Evolutionary conservation across 2,329 filamentous ascomycete genomes (phyloP).

Genomic region (Akanthomyces lecanii): DNA sequence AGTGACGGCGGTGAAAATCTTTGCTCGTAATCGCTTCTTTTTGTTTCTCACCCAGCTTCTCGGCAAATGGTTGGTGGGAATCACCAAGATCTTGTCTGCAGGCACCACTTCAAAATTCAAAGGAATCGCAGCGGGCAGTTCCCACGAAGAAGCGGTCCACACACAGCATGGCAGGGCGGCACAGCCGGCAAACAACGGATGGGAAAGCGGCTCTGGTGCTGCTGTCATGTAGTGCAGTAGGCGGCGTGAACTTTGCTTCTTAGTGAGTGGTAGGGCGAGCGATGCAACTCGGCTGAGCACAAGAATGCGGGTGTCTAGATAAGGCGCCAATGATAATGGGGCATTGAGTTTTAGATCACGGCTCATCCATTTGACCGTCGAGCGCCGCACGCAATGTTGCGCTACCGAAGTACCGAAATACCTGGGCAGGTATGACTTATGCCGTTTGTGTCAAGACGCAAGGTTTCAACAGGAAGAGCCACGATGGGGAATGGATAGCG

Average conservation of each 20-base stretch:
- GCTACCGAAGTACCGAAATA: neutral
- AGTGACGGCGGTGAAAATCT: neutral
- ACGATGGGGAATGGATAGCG: neutral
- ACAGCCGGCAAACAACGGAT: slow-evolving; percentile 1
- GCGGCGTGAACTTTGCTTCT: slow-evolving; percentile 5
- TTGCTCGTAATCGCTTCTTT: neutral
- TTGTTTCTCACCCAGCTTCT: neutral
- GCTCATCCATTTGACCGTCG: neutral
- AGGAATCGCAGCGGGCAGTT: neutral
- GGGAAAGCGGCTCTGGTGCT: slow-evolving; percentile 2
- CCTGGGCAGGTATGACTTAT: neutral
- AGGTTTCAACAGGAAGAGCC: neutral
- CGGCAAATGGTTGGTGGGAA: neutral
- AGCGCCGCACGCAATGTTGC: neutral
- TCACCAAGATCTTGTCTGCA: neutral
- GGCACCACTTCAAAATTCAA: neutral
- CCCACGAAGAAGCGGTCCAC: no score
- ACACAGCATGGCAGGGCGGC: neutral
- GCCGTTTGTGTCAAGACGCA: neutral
- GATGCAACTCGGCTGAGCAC: slow-evolving; percentile 3
- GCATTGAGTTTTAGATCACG: neutral
- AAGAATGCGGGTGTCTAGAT: slow-evolving; percentile 12
- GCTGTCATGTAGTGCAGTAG: neutral
- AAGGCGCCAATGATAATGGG: neutral
- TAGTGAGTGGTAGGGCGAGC: neutral